Evolutionary conservation across 129 eudicot species (phyloP), one percentile per base, ranked within the genome.

Genomic region (Flaveria trinervia): DNA sequence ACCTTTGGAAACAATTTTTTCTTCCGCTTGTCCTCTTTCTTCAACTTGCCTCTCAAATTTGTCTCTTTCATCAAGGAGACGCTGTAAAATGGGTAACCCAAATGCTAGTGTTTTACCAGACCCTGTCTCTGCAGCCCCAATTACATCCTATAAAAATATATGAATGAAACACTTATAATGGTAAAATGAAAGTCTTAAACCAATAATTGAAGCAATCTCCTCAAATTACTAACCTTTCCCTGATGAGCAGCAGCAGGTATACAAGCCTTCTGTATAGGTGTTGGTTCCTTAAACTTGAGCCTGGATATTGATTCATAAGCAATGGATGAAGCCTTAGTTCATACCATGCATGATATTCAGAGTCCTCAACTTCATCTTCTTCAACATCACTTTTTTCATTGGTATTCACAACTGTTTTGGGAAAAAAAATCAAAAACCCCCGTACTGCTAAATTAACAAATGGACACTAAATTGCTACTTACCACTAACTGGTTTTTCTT

Each of bases 71-170:
- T 94, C 96, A 26, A 94, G 92, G 5, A 94, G 93, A 17, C 98
- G 96, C 72, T 94, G 99, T 71, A 91, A 80, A 55, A 94, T 94
- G 28, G 99, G 99, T 86, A 94, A 83, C 55, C 97, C 99, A 87
- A 94, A 94, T 68, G 98, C 98, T 55, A 94, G 93, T 41, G 98
- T 94, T 86, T 94, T 94, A 71, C 98, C 98, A 65, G 98, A 91
- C 51, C 97, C 97, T 71, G 98, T 94, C 86, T 91, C 97, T 17
- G 97, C 97, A 71, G 98, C 98, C 72, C 98, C 98, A 77, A 91
- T 85, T 39, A 94, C 96, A 89, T 94, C 98, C 98, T 94, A 83
- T 55, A 64, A 66, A 7, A 51, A n/a, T 43, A 61, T 43, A 51
- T 33, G 9, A 26, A 59, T 72, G n/a, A 85, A 77, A 50, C 57